Evolutionary conservation across 1,284 basidiomycete species (phyloP), one percentile per base, ranked within the genome.

Genomic region (Ceratobasidium sp.): DNA sequence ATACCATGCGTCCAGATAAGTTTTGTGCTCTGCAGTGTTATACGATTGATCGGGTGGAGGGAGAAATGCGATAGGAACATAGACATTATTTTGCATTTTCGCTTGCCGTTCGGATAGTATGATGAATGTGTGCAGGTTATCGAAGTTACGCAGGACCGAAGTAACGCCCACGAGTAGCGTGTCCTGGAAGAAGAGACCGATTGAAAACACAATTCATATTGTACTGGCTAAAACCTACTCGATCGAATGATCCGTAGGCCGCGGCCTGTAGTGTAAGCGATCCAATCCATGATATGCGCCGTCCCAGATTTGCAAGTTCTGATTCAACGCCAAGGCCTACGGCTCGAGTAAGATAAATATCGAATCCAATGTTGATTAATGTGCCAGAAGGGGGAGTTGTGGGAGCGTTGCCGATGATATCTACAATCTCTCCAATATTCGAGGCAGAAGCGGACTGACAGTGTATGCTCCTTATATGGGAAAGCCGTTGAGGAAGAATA

Each of bases 251-350:
- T 8, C 62, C 62, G 14, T 36, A 5, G 48, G 41, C 46, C 14
- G n/a, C n/a, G n/a, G 55, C 18, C 21, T 67, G 28, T 23, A 67
- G 34, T 30, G 46, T 67, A n/a, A 67, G 16, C 18, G 50, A n/a
- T 12, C 48, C 32, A 50, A 67, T 53, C 34, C 32, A 67, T 23
- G 62, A 50, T 9, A 46, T 50, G 1, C 32, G 12, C 1, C 28
- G 21, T 5, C 62, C 48, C 30, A 67, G 30, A 23, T 32, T 4
- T 2, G 48, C 30, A 18, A 67, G 36, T 23, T 48, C n/a, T 5
- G 39, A 14, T 21, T 23, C 23, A 8, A 50, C 6, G 8, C 34
- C 3, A 2, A 28, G 9, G n/a, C n/a, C 8, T 6, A 16, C 28
- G 32, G 23, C 16, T 12, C 14, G 21, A 2, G 16, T 16, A 23